Evolutionary conservation across 768 basidiomycete genomes (phyloP), one percentile per base, ranked within the genome.

Genomic region (Chalciporus pseudorubinellus): DNA sequence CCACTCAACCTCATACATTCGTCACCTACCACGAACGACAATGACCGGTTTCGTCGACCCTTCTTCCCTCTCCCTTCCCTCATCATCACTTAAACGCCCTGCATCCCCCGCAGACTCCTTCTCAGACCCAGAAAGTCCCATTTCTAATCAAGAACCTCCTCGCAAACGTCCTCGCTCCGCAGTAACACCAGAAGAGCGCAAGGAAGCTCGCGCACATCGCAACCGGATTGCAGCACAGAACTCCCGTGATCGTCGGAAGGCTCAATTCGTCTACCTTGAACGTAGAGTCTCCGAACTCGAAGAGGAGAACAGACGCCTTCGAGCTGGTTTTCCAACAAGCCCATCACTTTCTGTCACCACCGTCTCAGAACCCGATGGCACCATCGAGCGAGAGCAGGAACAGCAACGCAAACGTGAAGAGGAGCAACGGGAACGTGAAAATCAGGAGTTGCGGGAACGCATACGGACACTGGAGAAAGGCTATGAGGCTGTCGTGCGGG

Each of bases 211-310:
- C 57, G 92, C 89, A 14, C 90, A 93, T 72, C 84, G 93, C 50
- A 95, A 95, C 71, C 82, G 92, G 45, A 91, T 95, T 67, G 93
- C 93, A 2, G 92, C 92, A 6, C 93, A 95, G 76, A 89, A 93
- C 73, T 91, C 89, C 11, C 85, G 93, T 40, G 93, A 95, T 73
- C 81, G 89, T 59, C 81, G 92, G 50, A 95, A 95, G 70, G 86
- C 85, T 14, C 91, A 95, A 57, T 92, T 87, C 65, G 49, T 73
- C 1, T 76, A 74, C 57, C 84, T 92, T 38, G 85, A 89, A 65
- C 78, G 71, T 33, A 68, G 84, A 41, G 87, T 91, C 4, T 66
- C 74, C 12, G 84, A 88, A 66, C 84, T 91, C 50, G 87, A 91
- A 73, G 85, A 85, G 50, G 92, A 95, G 76, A 95, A 95, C 69